These are phyloP conservation scores for Conticribra guillardii DNA, from an alignment of 108 stramenopile genomes.

Conservation along the genomic window DNA sequence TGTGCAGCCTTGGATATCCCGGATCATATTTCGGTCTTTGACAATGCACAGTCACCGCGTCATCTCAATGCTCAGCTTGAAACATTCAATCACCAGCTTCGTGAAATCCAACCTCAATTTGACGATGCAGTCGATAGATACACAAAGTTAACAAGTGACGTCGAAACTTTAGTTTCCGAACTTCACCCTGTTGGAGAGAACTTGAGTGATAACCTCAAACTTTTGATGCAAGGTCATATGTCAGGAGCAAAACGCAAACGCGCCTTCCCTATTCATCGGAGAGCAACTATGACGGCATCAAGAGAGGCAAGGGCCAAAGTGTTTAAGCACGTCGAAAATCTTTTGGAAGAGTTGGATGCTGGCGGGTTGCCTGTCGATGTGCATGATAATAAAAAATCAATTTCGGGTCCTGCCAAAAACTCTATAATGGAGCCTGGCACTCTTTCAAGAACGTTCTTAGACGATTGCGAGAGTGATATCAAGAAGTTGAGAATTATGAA, in stretches of 20 bases:
- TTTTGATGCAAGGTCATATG: conserved; percentile 6
- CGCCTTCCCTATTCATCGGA: conserved; percentile 9
- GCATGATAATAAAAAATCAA: conserved; percentile 13
- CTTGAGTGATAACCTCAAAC: conserved; percentile 31
- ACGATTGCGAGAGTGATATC: conserved; percentile 62
- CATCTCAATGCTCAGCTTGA: conserved; percentile 45
- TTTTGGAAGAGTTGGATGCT: conserved; percentile 36
- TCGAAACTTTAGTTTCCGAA: conserved; percentile 18
- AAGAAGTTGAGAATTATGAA: conserved; percentile 62
- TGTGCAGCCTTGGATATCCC: conserved; percentile 42
- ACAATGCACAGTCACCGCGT: background rate
- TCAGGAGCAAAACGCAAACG: conserved; percentile 4
- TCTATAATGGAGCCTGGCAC: conserved; percentile 5
- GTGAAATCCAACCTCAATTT: conserved; percentile 41
- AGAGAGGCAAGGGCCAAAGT: conserved; percentile 38
- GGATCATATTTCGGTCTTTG: background rate
- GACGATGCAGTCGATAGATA: conserved; percentile 42
- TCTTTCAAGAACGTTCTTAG: conserved; percentile 48
- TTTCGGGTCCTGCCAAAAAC: background rate
- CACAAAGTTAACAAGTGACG: conserved; percentile 38
- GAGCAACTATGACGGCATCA: conserved; percentile 26
- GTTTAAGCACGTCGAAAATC: conserved; percentile 34
- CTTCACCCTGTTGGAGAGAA: conserved; percentile 8
- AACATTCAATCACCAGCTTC: conserved; percentile 29
- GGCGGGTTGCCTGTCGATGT: background rate